Base-by-base conservation (phyloP, 345 rosid genomes). In the Laguncularia racemosa region DNA sequence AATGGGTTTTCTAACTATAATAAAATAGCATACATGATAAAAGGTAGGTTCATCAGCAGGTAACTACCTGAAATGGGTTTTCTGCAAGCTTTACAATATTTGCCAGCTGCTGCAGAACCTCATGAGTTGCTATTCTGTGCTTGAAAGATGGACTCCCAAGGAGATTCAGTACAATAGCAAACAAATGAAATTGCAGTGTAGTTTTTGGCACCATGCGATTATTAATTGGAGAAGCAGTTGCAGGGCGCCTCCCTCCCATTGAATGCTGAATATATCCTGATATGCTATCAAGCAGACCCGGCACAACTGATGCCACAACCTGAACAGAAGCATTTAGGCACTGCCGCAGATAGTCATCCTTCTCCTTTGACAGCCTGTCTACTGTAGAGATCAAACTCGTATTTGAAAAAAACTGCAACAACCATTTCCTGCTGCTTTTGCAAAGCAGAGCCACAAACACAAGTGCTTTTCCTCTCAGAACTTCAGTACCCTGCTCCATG, bases 341-440 rank as follows among this genome's bases (percentile, higher is more conserved):
- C 61, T 77, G 85, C 63, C 77, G 88, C 71, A 93, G 66, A 54
- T 79, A 89, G 76, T 50, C 69, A 71, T 93, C 96, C 70, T 86
- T 93, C 67, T 89, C 97, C 79, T 93, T 93, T 49, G 88, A 79
- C 67, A 89, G 60, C 65, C 97, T 86, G 67, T 93, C 97, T 62
- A 86, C 83, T 16, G 83, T 78, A 61, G 89, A 81, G 50, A 93
- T 82, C 68, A 89, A 78, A 71, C 78, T 89, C 46, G 83, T 64
- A 65, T 72, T 87, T 84, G 85, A 87, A 63, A 93, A 81, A 62
- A 89, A 82, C 67, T 81, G 89, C 62, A 84, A 73, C 59, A 93
- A 78, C 91, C 96, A 93, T 53, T 86, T 89, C 78, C 83, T 78
- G 62, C 95, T 81, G 55, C 72, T 77, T 73, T 85, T 89, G 71